Base-by-base conservation (phyloP, 371 early-diverging fungal species). In the Zychaea mexicana region DNA sequence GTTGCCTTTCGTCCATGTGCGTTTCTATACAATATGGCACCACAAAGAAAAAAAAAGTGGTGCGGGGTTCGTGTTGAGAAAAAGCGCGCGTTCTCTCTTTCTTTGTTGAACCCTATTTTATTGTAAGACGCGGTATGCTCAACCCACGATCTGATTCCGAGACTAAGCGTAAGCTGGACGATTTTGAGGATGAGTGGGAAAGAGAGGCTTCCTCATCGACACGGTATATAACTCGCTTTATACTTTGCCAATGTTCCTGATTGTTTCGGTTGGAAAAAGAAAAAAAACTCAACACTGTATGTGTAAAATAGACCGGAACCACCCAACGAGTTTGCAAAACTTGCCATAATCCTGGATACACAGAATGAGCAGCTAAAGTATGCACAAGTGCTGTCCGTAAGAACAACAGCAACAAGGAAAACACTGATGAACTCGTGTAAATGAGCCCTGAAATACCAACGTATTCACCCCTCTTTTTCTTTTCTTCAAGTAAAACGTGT, bases 331-430 rank as follows among this genome's bases (percentile, higher is more conserved):
- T 56, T 42, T 31, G 57, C 57, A 2, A 32, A 42, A 54, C 21
- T 32, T 5, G 32, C 47, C 24, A 24, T 24, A 10, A 31, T 63
- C 1, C 49, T 63, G 22, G 57, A 63, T 31, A 32, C 49, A 19
- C 63, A 63, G 33, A 45, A 63, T 22, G 56, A 54, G 19, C 28
- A 56, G 45, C 15, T 63, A 42, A 30, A 56, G 63, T 63, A 57
- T 33, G 33, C 33, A 33, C 12, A 8, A 33, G 33, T 33, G 5
- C 12, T 33, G 33, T 33, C 12, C 12, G 12, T 33, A 8, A 33
- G 8, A 8, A 33, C 33, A 8, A 33, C 33, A 8, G 12, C 33
- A 8, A 36, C 8, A 36, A 36, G 15, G 36, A 55, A 17, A 27
- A 28, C 39, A 2, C 32, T 3, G 13, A 21, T 22, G 46, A 46